Base-by-base conservation (phyloP, 169 alveolate genomes). In the Cryptosporidium viatorum region DNA sequence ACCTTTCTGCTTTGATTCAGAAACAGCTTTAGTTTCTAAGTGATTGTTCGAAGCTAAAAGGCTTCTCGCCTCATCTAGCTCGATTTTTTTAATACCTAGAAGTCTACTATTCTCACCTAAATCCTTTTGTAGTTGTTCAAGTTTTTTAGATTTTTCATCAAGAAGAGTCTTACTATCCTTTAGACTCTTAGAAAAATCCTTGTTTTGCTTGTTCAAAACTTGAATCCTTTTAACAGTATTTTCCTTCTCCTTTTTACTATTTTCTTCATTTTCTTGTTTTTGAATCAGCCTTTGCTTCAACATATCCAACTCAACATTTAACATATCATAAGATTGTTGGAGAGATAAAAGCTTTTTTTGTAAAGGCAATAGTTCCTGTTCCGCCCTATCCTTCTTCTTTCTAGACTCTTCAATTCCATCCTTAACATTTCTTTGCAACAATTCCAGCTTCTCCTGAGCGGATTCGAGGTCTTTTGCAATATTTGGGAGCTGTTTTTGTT, bases 121-220 rank as follows among this genome's bases (percentile, higher is more conserved):
- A 69, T 93, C 62, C 52, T 86, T 75, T 51, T 85, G 55, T 59
- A 86, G 86, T 60, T 86, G 48, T 68, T 69, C 93, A 18, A 91
- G 75, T 3, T 69, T 84, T 10, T 94, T 92, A 21, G 95, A 93
- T 39, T 93, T 92, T 41, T 91, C 92, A 48, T 94, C 94, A 26
- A 94, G 84, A 58, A 84, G 84, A 67, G 93, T 86, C 67, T 94
- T 84, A 69, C 94, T 95, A 68, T 84, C 92, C 51, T 74, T 92
- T 26, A 91, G 41, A 68, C 92, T 93, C 67, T 67, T 70, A 70
- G 93, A 95, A 41, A 92, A 74, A 2, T 69, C 92, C 84, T 86
- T 92, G 71, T 94, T 95, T 84, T 87, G 92, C 39, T 85, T 93
- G 41, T 93, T 93, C 12, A 93, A 33, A 29, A 48, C 69, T 9